These are phyloP conservation scores for Leishmania lainsoni DNA, from an alignment of 208 protist genomes.

Conservation along the genomic window DNA sequence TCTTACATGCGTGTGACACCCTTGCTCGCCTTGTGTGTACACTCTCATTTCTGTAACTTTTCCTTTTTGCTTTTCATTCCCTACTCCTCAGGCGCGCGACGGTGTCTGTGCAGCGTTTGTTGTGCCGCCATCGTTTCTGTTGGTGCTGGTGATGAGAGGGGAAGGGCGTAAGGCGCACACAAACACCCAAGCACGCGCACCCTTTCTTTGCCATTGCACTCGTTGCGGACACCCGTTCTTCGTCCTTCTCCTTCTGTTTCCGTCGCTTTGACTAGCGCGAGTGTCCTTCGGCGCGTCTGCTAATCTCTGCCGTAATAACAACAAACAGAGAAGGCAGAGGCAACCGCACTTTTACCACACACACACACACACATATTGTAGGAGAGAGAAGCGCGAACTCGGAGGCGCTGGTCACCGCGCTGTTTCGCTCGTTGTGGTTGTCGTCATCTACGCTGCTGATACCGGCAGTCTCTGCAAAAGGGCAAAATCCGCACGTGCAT, in stretches of 20 bases:
- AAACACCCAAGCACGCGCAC: background rate
- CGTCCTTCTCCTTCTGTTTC: background rate
- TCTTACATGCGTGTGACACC: background rate
- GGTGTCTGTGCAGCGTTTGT: background rate
- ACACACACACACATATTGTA: background rate
- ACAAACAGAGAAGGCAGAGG: background rate
- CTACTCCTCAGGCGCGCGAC: background rate
- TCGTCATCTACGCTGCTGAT: background rate
- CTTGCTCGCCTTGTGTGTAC: background rate
- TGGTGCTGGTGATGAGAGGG: no score
- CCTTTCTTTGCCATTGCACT: background rate
- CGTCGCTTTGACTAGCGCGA: background rate
- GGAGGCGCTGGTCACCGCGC: background rate
- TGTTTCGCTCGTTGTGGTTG: background rate
- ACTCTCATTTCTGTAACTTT: background rate
- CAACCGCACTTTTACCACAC: background rate
- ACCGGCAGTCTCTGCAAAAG: background rate
- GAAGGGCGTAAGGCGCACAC: no score
- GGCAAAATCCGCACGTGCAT: background rate
- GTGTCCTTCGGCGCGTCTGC: background rate
- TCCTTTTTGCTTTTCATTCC: background rate
- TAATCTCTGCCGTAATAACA: background rate
- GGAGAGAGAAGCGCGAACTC: background rate
- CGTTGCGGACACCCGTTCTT: background rate
- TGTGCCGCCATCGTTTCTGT: background rate